Conservation (phyloP, 163 green algal genomes). For the Volvox carteri region DNA sequence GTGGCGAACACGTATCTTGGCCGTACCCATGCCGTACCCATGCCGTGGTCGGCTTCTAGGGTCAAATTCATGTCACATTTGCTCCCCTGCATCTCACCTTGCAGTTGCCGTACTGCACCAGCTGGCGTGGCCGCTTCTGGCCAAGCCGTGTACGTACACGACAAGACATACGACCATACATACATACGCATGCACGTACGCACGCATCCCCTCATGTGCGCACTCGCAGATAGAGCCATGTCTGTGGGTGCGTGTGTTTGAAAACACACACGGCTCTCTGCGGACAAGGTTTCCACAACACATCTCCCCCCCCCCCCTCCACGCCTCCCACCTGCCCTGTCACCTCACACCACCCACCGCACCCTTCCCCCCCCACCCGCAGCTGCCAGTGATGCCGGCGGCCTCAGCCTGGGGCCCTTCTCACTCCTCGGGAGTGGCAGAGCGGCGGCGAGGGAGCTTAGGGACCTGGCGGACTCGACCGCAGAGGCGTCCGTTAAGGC, state of each 20-base stretch:
- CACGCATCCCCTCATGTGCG: background rate
- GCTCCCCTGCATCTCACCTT: background rate
- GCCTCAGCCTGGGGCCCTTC: conserved; percentile 22
- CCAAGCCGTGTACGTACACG: background rate
- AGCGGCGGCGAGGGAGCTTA: background rate
- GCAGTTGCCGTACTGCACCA: background rate
- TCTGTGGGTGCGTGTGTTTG: no score
- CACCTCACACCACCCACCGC: background rate
- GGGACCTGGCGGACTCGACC: background rate
- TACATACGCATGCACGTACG: background rate
- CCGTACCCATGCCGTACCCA: no score
- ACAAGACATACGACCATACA: background rate
- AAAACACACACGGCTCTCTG: no score
- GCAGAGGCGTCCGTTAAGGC: conserved; percentile 18
- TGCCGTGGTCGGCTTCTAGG: no score
- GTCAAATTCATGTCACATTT: no score
- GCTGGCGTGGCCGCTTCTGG: background rate
- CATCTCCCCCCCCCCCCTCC: background rate
- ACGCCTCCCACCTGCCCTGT: background rate
- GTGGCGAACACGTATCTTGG: background rate
- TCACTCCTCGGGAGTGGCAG: background rate
- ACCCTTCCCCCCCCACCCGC: background rate
- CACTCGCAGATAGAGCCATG: no score
- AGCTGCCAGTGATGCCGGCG: background rate
- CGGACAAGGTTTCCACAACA: background rate